Base-by-base conservation (phyloP, 257 asterid species). In the Nicotiana sylvestris region DNA sequence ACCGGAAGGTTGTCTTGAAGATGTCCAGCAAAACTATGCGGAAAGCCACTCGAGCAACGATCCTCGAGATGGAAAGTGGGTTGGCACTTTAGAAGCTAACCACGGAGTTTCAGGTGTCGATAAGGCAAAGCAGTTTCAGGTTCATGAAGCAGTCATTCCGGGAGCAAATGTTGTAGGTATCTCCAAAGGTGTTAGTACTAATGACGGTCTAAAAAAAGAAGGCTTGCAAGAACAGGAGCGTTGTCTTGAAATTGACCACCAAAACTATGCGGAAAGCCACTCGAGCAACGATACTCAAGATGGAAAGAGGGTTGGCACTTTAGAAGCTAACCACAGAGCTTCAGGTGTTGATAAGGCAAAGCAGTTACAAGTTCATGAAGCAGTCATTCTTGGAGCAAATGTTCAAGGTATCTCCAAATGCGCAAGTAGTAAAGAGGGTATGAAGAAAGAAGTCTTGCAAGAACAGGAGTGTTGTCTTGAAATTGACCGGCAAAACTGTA, bases 21-120 rank as follows among this genome's bases (percentile, higher is more conserved):
- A 21, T 29, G 78, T 70, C 81, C 49, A 81, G 78, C 67, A 27
- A 29, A 66, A 43, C 12, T 25, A 58, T 66, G 72, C 49, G 4
- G 12, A 81, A 81, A 65, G 66, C 81, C 68, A 55, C 57, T 74
- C 68, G 39, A 72, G 37, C 81, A 43, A 82, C 17, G 51, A 70
- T 30, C 60, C 7, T 57, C 64, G 2, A 58, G 64, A 18, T 58
- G 65, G 27, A 58, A 17, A 18, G 65, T 18, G 27, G 11, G 11
- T 18, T 57, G 60, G 74, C 35, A 56, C 18, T 74, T 5, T 17
- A 62, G 80, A 39, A 56, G 12, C 37, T 58, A 18, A n/a, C 65
- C 11, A 58, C 4, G 29, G 65, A 7, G 51, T 43, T 43, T 53
- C 58, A 12, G 58, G 58, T 53, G 58, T 13, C 18, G 18, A 53